phyloP scores from a whole-genome alignment of 2,329 filamentous ascomycete genomes.

The Alternaria brassicae region DNA sequence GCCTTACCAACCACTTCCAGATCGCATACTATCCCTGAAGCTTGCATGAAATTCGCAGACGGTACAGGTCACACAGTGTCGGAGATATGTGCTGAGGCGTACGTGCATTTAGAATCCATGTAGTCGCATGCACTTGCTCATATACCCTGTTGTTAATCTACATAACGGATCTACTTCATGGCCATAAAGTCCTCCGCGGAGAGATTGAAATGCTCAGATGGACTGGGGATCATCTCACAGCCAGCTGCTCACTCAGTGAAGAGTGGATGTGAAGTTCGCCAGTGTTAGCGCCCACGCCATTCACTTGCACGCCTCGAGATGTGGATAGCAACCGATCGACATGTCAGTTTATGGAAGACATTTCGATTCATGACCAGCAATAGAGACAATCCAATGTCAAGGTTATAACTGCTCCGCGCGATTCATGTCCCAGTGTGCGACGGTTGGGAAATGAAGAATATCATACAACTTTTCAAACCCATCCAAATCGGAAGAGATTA shows the following conservation, averaged over 20 bases:
- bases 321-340: not conserved
- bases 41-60: not conserved
- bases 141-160: not conserved
- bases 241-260: not conserved
- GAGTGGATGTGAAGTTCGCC: not conserved
- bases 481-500: not conserved
- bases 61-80: not conserved
- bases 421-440: not conserved
- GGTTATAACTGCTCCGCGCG: not conserved
- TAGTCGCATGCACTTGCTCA: not conserved
- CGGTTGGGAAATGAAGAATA: not conserved
- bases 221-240: not conserved
- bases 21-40: not conserved
- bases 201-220: not conserved
- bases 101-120: not conserved
- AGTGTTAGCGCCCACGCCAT: not conserved
- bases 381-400: not conserved
- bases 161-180: not conserved
- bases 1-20: not conserved
- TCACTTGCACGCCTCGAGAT: not conserved
- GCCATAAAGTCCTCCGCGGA: not conserved
- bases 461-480: not conserved
- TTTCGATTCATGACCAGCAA: not conserved
- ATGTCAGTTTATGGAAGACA: not conserved
- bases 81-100: not conserved